Base-by-base conservation (phyloP, 2,329 filamentous ascomycete genomes). In the Aplosporella prunicola region DNA sequence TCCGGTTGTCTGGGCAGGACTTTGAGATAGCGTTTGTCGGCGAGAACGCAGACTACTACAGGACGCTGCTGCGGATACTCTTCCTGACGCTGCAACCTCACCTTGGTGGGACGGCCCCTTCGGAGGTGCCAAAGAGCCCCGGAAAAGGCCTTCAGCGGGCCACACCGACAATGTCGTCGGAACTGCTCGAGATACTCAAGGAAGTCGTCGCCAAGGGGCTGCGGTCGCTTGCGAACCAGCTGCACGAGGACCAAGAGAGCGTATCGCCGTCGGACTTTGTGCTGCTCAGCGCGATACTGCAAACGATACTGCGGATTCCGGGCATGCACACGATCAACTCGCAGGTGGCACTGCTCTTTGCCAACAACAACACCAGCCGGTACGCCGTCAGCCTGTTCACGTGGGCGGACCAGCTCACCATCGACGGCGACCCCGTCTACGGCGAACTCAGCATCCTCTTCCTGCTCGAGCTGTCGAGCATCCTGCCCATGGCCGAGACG, bases 391-490 rank as follows among this genome's bases (percentile, higher is more conserved):
- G 83, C 22, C 71, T 98, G 5, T 96, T 89, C 61, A 94, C 87
- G 0, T 98, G 91, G 91, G 77, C 89, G 4, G 87, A 96, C 57
- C 78, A 80, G 47, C 71, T 96, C 16, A 74, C 81, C 1, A 72
- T 81, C 23, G 74, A 81, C 40, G 77, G 79, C 18, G 89, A 96
- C 53, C 89, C 91, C 0, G 69, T 96, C 20, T 96, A 95, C 57
- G 91, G 88, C 45, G 88, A 95, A 55, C 74, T 95, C n/a, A 84
- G 83, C 50, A 72, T 94, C 26, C 71, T 88, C 17, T 93, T 96
- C 60, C 71, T 98, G 10, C 76, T 94, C 15, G 84, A 93, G 47
- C 72, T 98, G 9, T 94, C 88, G 1, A 80, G 76, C 10, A 71
- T 96, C 10, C 82, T 83, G 0, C 62, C 76, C 13, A 71, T 96